phyloP scores from a whole-genome alignment of 148 eudicot species.

The Cornus controversa region DNA sequence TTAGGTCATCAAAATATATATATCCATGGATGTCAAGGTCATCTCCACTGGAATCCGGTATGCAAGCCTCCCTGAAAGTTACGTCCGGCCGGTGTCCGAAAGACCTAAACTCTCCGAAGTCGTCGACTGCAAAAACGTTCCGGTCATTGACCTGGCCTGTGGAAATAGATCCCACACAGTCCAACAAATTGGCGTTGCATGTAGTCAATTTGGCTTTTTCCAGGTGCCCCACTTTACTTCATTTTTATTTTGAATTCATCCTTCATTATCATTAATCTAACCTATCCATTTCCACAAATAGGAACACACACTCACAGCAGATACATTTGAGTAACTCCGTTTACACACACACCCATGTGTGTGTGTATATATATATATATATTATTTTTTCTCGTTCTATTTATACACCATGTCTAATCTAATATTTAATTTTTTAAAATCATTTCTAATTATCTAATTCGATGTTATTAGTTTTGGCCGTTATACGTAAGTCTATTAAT shows the following conservation, averaged over 20 bases:
- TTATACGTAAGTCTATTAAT: no score
- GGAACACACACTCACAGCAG: not conserved
- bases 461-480: no score
- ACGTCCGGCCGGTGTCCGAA: conserved; percentile 62
- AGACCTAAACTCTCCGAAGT: conserved; percentile 64
- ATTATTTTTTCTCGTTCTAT: no score
- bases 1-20: not conserved
- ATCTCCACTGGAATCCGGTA: conserved; percentile 53
- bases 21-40: conserved; percentile 48
- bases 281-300: not conserved
- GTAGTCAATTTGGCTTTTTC: conserved; percentile 52
- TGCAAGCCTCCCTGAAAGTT: conserved; percentile 48
- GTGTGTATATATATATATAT: not conserved
- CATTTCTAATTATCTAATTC: no score
- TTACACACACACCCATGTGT: not conserved
- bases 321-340: not conserved
- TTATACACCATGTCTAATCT: no score
- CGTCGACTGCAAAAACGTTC: conserved; percentile 44
- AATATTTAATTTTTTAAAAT: no score
- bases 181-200: conserved; percentile 54
- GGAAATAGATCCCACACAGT: conserved; percentile 24
- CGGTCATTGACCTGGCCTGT: conserved; percentile 57
- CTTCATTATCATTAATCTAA: no score
- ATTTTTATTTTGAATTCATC: no score
- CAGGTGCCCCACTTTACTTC: conserved; percentile 41